Percentiles rank a stretch among this genome's conserved stretches.
Conservation (phyloP, 306 rosid species). For the Rubus idaeus region DNA sequence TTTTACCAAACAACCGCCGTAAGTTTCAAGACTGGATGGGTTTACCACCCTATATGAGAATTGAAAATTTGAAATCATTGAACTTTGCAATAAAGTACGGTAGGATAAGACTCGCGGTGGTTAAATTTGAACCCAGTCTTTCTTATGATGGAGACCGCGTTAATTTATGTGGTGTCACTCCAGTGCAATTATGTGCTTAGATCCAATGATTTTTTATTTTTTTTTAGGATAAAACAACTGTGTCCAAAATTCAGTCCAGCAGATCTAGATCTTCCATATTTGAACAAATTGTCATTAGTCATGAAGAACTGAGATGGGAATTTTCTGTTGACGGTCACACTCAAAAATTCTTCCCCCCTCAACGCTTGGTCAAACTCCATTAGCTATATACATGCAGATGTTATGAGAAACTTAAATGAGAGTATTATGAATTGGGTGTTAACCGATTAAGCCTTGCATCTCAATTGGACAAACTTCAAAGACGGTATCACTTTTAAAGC, state of each 20-base stretch:
- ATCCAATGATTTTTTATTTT: too few relatives aligned
- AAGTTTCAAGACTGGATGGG: background rate
- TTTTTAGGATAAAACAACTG: too few relatives aligned
- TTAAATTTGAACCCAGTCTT: background rate
- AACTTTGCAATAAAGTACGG: background rate
- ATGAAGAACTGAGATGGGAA: too few relatives aligned
- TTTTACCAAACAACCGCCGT: background rate
- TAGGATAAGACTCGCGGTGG: background rate
- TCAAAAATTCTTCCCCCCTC: too few relatives aligned
- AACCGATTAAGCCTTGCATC: background rate
- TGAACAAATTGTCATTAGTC: too few relatives aligned
- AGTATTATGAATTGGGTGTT: slow-evolving; percentile 70
- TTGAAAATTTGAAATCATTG: background rate
- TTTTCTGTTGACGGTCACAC: too few relatives aligned
- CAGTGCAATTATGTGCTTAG: background rate
- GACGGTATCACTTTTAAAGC: too few relatives aligned
- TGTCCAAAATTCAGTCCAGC: too few relatives aligned
- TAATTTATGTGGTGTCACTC: background rate
- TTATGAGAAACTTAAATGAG: slow-evolving; percentile 31
- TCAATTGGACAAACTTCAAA: too few relatives aligned
- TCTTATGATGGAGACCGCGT: background rate
- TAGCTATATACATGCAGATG: too few relatives aligned
- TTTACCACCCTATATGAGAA: background rate
- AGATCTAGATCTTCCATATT: too few relatives aligned
- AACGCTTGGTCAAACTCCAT: too few relatives aligned